Evolutionary conservation across 2,329 filamentous ascomycete genomes (phyloP), one percentile per base, ranked within the genome.

Genomic region (Dothideomycetidae sp.): DNA sequence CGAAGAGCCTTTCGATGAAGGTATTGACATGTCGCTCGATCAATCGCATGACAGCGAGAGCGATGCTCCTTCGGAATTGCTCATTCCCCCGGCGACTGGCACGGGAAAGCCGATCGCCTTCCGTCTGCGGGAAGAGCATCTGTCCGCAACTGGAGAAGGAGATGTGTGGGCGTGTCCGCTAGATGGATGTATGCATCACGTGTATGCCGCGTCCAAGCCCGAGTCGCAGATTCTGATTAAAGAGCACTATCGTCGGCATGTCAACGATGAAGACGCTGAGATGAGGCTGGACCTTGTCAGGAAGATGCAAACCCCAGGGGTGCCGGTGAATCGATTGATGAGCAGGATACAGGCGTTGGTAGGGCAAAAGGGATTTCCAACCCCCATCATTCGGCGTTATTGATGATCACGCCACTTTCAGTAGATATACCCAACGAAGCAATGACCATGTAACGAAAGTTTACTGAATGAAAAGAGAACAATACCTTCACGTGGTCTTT

Each of bases 151-250:
- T 2, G 30, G 33, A 5, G 31, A 45, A 3, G 43, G 43, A 4
- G 70, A 76, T 37, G 73, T 73, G 0, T 84, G 78, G 78, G 61
- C 60, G 1, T 84, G 79, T 48, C 67, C 68, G 3, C 66, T 78
- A 43, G 70, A 73, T 9, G 74, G 68, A 15, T 84, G 79, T 49
- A 59, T 59, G 26, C 75, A 75, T 46, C 64, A 75, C 29, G 72
- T 82, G 9, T 75, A 75, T 43, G 67, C 66, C 2, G 73, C 72
- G n/a, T 68, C 73, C 31, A 63, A 69, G 29, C 56, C 66, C 3
- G 62, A 66, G 0, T 71, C 70, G 15, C 67, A 71, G 41, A 57
- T 63, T 3, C 57, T 71, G 7, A 77, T 83, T 31, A 63, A 62
- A 12, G 61, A 68, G 33, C 79, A 84, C 50, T 68, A 76, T 44